Percentiles rank a stretch among this genome's conserved stretches.
These are phyloP conservation scores for Barnettozyma vustinii DNA, from an alignment of 805 yeast genomes.

Conservation along the genomic window DNA sequence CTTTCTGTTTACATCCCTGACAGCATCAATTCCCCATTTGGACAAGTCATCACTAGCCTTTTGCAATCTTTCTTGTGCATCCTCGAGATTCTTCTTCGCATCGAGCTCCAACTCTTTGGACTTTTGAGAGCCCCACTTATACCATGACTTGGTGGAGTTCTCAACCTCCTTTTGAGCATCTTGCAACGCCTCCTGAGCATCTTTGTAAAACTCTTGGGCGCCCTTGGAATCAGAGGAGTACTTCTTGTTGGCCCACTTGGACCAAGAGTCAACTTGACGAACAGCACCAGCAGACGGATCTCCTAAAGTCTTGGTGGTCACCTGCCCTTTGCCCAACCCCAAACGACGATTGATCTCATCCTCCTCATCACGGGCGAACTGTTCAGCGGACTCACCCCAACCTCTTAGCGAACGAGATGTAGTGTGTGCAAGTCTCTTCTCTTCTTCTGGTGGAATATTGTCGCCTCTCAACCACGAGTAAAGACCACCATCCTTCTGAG, in stretches of 20 bases:
- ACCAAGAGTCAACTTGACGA: slow-evolving; percentile 17
- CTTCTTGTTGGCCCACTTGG: slow-evolving; percentile 21
- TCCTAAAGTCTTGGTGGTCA: slow-evolving; percentile 4
- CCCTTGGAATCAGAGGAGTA: slow-evolving; percentile 22
- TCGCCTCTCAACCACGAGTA: slow-evolving; percentile 26
- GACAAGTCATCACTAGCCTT: slow-evolving; percentile 14
- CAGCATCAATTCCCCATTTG: slow-evolving; percentile 25
- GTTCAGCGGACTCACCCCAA: slow-evolving; percentile 42
- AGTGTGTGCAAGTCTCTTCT: slow-evolving; percentile 29
- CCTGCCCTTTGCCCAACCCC: slow-evolving; percentile 5
- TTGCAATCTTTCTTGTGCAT: slow-evolving; percentile 18
- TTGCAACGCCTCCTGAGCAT: slow-evolving; percentile 27
- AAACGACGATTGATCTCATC: slow-evolving; percentile 15
- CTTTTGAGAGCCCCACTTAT: slow-evolving; percentile 33
- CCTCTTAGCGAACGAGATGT: slow-evolving; percentile 36
- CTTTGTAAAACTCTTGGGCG: slow-evolving; percentile 26
- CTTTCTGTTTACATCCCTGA: slow-evolving; percentile 21
- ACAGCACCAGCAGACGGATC: neutral
- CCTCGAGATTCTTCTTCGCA: slow-evolving; percentile 29
- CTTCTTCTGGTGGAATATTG: slow-evolving; percentile 23
- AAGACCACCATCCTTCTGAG: slow-evolving; percentile 13
- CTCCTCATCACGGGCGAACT: slow-evolving; percentile 38
- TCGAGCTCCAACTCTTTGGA: slow-evolving; percentile 29
- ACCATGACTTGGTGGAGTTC: slow-evolving; percentile 31
- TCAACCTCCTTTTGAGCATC: slow-evolving; percentile 32